Base-by-base conservation (phyloP, 139 green algal genomes). In the Micractinium sp. region DNA sequence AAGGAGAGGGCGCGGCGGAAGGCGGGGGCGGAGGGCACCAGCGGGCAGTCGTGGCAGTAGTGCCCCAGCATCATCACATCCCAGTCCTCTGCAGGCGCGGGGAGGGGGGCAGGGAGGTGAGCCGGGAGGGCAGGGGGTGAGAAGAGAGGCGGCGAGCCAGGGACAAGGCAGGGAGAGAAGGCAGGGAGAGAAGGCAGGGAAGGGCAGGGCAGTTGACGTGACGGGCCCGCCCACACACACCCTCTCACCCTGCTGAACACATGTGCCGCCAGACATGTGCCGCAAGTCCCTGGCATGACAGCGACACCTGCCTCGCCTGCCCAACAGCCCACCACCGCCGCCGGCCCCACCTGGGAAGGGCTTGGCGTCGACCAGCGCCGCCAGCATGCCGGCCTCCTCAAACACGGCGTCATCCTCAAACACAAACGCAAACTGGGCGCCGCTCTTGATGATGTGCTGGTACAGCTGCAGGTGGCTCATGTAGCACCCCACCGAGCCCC, bases 351-450 rank as follows among this genome's bases (percentile, higher is more conserved):
- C 83, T 35, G 83, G 83, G 83, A 87, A 87, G 38, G 83, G 83
- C 67, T 87, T 87, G 63, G 83, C 83, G 20, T 79, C 83, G 0
- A 87, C 22, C 38, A 87, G 39, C 15, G 83, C 67, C 16, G 83
- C 83, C 67, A 87, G 83, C 83, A 87, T 39, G 66, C 36, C n/a
- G 39, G 41, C 35, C 47, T 22, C 20, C 41, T 12, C 27, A 19
- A 88, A 73, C n/a, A 29, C 18, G 31, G 56, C 85, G n/a, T 88
- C 85, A 31, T 88, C 85, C 85, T 88, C 85, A 60, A 88, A 88
- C 19, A 88, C n/a, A 35, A 88, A 71, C 18, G 85, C 71, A 66
- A 81, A 87, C 83, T 87, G 67, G 1, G 83, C 83, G 29, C 47
- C 78, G 25, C 41, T 84, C 29, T 35, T 35, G 36, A 79, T 38